Evolutionary conservation across 495 filamentous ascomycete species (phyloP), one percentile per base, ranked within the genome.

Genomic region (Penicillium canariense): DNA sequence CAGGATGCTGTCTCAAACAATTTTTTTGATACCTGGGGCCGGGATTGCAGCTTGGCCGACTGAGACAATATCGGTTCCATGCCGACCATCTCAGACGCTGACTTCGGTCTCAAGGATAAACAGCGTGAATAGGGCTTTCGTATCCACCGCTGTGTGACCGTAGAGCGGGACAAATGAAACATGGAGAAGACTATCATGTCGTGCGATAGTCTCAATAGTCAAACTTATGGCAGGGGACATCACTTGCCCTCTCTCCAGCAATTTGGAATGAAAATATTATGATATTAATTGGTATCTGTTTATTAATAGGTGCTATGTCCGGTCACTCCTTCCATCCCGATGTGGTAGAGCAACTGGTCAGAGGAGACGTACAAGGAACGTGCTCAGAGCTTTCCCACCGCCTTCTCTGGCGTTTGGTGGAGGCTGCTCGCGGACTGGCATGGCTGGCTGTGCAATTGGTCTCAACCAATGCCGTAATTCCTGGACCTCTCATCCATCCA

Each of bases 61-160:
- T 32, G 35, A 32, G 52, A 36, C 53, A 42, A 20, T 23, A 35
- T n/a, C 8, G 12, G 17, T 27, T 45, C 40, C 40, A 57, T 36
- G 25, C 38, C 30, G 15, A 30, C 5, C 28, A 22, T 35, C 20
- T 11, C 27, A 43, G 26, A 32, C 17, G 23, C 0, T 54, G 46
- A 54, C 22, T 54, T 39, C 22, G n/a, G 23, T 31, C 20, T 31
- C 4, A 42, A 9, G 18, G 31, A 39, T 20, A 40, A 18, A n/a
- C 23, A 22, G 32, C 14, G 17, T 12, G 36, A 40, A 15, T 15
- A 31, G 10, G 2, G 1, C 22, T 8, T 31, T 51, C 32, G 4
- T 51, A 48, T 27, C 43, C 15, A 12, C 35, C 28, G 5, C 11
- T 44, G 63, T 66, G 45, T 22, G 27, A 66, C 62, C 45, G 47